phyloP scores from a whole-genome alignment of 1,284 basidiomycete genomes.

The Ceratorhiza oryzae-sativae region DNA sequence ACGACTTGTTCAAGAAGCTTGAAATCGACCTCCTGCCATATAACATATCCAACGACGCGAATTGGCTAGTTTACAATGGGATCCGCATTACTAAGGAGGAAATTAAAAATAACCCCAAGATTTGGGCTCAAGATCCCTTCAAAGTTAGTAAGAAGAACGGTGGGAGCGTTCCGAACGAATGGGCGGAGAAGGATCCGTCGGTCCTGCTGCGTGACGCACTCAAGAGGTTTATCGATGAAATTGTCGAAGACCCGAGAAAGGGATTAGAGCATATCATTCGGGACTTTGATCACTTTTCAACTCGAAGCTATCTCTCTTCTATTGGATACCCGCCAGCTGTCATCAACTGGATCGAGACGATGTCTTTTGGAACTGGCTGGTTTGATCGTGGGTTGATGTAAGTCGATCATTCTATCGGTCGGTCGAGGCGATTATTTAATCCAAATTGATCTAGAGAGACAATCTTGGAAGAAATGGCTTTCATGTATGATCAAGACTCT shows the following conservation, averaged over 20 bases:
- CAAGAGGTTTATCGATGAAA: background rate
- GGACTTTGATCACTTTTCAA: background rate
- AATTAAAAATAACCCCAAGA: background rate
- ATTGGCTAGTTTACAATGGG: background rate
- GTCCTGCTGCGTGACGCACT: background rate
- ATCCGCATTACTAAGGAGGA: background rate
- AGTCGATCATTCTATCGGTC: background rate
- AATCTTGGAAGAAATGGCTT: constrained; percentile 9
- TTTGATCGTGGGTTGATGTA: constrained; percentile 20
- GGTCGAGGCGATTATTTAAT: too few relatives aligned
- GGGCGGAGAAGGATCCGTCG: background rate
- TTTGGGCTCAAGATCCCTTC: background rate
- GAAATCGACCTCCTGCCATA: background rate
- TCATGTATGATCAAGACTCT: background rate
- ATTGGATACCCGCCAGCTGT: background rate
- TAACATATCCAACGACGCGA: background rate
- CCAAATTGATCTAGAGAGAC: constrained; percentile 3
- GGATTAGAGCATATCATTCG: background rate
- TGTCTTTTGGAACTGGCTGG: constrained; percentile 1
- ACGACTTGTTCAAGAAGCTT: constrained; percentile 44
- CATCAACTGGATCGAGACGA: constrained; percentile 13
- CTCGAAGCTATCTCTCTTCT: constrained; percentile 2
- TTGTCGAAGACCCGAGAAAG: background rate
- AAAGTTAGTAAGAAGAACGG: background rate
- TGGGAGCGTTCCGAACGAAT: background rate